These are phyloP conservation scores for Dalbergia cultrata DNA, from an alignment of 306 rosid genomes.

Conservation along the genomic window DNA sequence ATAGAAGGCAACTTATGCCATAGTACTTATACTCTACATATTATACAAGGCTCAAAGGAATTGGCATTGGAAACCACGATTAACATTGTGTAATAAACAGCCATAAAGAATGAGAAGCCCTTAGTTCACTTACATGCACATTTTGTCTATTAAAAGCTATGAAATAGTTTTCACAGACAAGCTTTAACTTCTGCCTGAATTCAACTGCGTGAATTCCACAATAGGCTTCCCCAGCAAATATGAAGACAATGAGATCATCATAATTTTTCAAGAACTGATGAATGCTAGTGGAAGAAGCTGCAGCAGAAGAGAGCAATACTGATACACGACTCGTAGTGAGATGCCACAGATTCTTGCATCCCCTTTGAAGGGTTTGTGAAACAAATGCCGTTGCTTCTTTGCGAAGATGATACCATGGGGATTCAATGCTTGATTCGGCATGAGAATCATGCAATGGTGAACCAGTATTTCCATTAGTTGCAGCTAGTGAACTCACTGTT, in stretches of 20 bases:
- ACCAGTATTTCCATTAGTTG: conserved; percentile 41
- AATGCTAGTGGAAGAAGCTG: conserved; percentile 86
- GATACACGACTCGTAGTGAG: conserved; percentile 94
- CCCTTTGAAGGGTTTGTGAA: conserved; percentile 92
- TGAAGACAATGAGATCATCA: conserved; percentile 89
- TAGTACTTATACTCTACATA: conserved; percentile 27
- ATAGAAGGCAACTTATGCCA: conserved; percentile 22
- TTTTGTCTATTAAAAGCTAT: conserved; percentile 90
- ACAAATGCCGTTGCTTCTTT: conserved; percentile 87
- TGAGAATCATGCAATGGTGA: conserved; percentile 46
- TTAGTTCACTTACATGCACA: conserved; percentile 78
- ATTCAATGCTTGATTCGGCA: conserved; percentile 74
- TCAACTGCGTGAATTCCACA: conserved; percentile 97
- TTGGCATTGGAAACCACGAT: conserved; percentile 26
- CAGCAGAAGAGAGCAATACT: conserved; percentile 89
- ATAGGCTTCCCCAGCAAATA: conserved; percentile 97
- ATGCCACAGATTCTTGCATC: conserved; percentile 95
- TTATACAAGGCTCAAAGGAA: conserved; percentile 38
- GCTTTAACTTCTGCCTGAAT: conserved; percentile 94
- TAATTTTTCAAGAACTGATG: conserved; percentile 96
- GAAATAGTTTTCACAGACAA: conserved; percentile 94
- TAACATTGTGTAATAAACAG: conserved; percentile 35
- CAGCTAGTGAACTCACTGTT: conserved; percentile 54
- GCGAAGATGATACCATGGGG: conserved; percentile 94
- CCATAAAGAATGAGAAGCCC: conserved; percentile 39